phyloP scores from a whole-genome alignment of 495 filamentous ascomycete genomes.

The Aspergillus sclerotioniger region DNA sequence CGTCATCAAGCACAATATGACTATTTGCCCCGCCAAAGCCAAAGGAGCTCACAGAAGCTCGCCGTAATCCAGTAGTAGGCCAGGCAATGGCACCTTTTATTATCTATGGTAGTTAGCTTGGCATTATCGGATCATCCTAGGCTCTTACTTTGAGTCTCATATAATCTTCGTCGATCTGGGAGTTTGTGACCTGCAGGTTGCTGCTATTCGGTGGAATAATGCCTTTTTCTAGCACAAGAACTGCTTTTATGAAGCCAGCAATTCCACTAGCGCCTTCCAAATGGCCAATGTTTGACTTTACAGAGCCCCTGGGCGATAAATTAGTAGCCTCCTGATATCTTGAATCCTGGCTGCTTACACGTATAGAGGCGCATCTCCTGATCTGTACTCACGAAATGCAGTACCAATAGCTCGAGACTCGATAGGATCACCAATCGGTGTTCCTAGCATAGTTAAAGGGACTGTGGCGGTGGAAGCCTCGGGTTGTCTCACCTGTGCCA shows the following conservation, averaged over 20 bases:
- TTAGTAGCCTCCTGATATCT: neutral
- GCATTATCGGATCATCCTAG: neutral
- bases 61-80: neutral
- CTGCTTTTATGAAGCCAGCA: constrained; percentile 39
- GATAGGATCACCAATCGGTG: constrained; percentile 47
- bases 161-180: constrained; percentile 16
- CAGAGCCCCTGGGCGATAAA: constrained; percentile 7
- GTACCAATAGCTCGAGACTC: constrained; percentile 37
- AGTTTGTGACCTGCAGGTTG: constrained; percentile 21
- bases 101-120: neutral
- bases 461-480: neutral
- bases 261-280: constrained; percentile 31
- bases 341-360: constrained; percentile 5
- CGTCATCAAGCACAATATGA: constrained; percentile 2
- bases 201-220: constrained; percentile 35
- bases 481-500: constrained; percentile 29
- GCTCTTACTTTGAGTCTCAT: constrained; percentile 10
- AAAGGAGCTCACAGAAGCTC: constrained; percentile 2
- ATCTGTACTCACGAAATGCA: constrained; percentile 13
- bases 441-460: constrained; percentile 26
- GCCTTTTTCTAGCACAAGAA: constrained; percentile 39
- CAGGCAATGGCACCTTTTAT: neutral
- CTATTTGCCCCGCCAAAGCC: constrained; percentile 5
- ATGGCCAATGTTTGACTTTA: constrained; percentile 35
- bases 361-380: constrained; percentile 22